Evolutionary conservation across 1,284 basidiomycete species (phyloP).

Genomic region (Ceratorhiza oryzae-sativae): DNA sequence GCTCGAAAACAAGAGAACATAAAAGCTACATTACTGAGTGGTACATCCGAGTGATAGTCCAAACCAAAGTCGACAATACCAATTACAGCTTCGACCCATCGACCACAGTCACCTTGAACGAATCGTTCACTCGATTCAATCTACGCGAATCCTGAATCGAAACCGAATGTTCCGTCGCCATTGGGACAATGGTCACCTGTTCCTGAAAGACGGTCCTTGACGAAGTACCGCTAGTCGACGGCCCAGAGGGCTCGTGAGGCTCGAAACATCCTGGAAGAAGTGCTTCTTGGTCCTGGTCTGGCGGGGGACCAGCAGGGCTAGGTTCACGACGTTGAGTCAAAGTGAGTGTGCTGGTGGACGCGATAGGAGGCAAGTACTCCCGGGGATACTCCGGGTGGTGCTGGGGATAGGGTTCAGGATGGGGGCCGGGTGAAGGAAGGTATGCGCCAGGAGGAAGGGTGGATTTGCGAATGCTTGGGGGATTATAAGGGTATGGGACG

Average conservation of each 20-base stretch:
- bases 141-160: not conserved
- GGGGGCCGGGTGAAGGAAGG: not conserved
- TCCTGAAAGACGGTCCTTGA: not conserved
- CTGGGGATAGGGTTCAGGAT: not conserved
- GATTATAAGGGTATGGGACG: not conserved
- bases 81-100: not conserved
- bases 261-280: constrained; percentile 23
- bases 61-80: not conserved
- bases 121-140: not conserved
- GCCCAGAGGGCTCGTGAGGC: not conserved
- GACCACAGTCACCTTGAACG: constrained; percentile 16
- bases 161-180: not conserved
- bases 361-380: not conserved
- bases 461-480: not conserved
- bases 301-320: not conserved
- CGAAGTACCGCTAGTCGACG: not conserved
- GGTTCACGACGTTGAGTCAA: not conserved
- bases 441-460: constrained; percentile 7
- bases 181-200: not conserved
- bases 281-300: constrained; percentile 4
- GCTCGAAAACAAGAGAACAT: too few species aligned
- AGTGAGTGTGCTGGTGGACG: not conserved
- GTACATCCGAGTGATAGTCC: not conserved
- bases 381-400: not conserved
- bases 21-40: too few species aligned